phyloP scores from a whole-genome alignment of 352 stramenopile species.

The Globisporangium cederbergense region DNA sequence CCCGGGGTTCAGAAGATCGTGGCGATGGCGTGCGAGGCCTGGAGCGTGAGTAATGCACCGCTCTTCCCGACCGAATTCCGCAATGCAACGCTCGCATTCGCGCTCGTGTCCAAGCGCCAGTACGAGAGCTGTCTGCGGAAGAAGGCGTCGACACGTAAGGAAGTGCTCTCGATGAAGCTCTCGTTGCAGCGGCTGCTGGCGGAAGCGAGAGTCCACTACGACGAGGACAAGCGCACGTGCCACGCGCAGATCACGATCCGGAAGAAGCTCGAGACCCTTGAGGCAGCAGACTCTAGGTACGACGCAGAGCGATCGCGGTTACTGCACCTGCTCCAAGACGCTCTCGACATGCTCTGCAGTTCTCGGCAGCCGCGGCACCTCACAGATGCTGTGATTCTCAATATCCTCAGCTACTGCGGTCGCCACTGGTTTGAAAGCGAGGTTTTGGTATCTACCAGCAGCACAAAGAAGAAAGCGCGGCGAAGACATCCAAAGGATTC shows the following conservation, averaged over 20 bases:
- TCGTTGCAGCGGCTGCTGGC: constrained; percentile 35
- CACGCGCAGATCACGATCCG: constrained; percentile 39
- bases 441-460: neutral
- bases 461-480: constrained; percentile 3
- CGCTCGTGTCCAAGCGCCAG: constrained; percentile 41
- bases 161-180: constrained; percentile 30
- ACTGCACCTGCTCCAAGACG: constrained; percentile 26
- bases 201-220: constrained; percentile 53
- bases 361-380: constrained; percentile 28
- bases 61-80: constrained; percentile 55
- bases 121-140: constrained; percentile 10
- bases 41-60: constrained; percentile 28
- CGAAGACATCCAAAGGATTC: constrained; percentile 6
- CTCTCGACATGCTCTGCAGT: constrained; percentile 28
- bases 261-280: constrained; percentile 30
- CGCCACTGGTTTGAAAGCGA: constrained; percentile 57
- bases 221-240: constrained; percentile 30
- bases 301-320: constrained; percentile 29
- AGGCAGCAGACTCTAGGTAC: constrained; percentile 33
- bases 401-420: constrained; percentile 48
- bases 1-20: constrained; percentile 27
- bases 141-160: constrained; percentile 21
- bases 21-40: constrained; percentile 30
- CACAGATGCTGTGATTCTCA: constrained; percentile 23
- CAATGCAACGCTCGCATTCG: constrained; percentile 27